These are phyloP conservation scores for Yarrowia osloensis DNA, from an alignment of 805 yeast genomes.

Conservation along the genomic window DNA sequence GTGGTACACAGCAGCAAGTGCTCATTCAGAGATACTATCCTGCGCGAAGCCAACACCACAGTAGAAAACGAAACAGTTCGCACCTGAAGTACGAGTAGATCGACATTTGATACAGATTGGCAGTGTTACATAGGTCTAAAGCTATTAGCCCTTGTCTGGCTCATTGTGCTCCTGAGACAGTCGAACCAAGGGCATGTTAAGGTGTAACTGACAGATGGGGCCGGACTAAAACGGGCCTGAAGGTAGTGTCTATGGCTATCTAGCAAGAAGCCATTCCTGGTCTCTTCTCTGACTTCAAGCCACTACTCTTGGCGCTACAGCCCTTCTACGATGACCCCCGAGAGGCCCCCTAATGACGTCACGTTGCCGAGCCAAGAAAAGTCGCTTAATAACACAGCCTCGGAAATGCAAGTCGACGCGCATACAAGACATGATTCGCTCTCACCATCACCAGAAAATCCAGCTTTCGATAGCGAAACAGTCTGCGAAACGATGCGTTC, in stretches of 20 bases:
- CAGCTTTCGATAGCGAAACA: not conserved
- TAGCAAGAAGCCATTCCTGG: not conserved
- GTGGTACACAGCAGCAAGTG: no score
- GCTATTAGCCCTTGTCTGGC: not conserved
- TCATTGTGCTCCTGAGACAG: not conserved
- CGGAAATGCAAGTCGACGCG: slow-evolving; percentile 9
- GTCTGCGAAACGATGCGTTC: not conserved
- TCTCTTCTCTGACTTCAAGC: not conserved
- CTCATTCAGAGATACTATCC: no score
- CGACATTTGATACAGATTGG: no score
- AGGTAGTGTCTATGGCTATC: not conserved
- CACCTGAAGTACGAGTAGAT: no score
- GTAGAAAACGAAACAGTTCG: no score
- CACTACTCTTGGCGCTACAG: not conserved
- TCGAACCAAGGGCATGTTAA: not conserved
- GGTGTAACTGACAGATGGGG: not conserved
- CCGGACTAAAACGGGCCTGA: not conserved
- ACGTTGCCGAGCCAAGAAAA: not conserved
- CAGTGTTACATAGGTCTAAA: no score
- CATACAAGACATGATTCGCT: not conserved
- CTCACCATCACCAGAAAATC: not conserved
- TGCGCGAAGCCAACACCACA: no score
- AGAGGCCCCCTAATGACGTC: not conserved
- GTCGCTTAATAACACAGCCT: slow-evolving; percentile 3
- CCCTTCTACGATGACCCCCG: not conserved